Conservation (phyloP, 164 flowering plant species). For the Tinospora cordifolia region DNA sequence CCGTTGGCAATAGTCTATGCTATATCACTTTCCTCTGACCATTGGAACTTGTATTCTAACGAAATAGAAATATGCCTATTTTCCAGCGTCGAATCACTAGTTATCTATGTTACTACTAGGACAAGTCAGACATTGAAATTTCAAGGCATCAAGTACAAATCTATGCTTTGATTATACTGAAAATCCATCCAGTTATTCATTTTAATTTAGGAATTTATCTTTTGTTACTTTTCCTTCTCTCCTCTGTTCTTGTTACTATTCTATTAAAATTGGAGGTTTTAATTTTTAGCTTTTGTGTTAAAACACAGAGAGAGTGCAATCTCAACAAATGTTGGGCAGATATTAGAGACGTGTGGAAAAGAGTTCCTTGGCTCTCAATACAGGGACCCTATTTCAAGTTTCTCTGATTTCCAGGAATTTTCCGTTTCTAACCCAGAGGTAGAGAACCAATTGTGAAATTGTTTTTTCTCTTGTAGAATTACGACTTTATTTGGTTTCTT, state of each 20-base stretch:
- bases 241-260: background rate
- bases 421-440: slow-evolving; percentile 86
- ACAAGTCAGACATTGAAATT: no score
- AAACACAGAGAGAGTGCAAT: slow-evolving; percentile 44
- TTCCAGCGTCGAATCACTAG: no score
- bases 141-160: no score
- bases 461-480: background rate
- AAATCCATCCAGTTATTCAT: no score
- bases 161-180: no score
- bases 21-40: no score
- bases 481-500: background rate
- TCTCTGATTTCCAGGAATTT: slow-evolving; percentile 72
- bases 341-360: slow-evolving; percentile 58
- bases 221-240: background rate
- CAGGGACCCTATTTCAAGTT: slow-evolving; percentile 74
- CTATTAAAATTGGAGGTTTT: background rate
- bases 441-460: background rate
- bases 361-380: slow-evolving; percentile 59
- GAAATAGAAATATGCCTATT: no score
- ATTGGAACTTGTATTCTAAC: no score
- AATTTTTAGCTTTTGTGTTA: slow-evolving; percentile 4
- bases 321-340: slow-evolving; percentile 59
- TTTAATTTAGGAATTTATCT: no score
- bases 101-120: no score
- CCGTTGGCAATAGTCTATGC: no score